Evolutionary conservation across 164 flowering plant genomes (phyloP), one percentile per base, ranked within the genome.

Genomic region (Cinnamomum chago): DNA sequence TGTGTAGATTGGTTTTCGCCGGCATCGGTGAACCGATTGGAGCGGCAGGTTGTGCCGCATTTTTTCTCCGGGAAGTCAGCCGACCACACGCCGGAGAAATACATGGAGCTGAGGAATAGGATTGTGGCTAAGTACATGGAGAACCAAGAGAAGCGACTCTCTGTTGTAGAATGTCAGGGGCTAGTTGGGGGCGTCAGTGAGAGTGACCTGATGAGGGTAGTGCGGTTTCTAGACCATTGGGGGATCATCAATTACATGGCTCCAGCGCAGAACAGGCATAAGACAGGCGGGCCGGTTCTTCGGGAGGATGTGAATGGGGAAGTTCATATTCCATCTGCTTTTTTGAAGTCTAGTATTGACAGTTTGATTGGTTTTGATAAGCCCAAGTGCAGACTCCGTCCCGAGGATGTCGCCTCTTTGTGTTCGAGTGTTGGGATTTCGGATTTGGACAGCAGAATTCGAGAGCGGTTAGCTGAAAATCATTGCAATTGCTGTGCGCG

Each of bases 21-120:
- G 0, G 84, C 76, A 33, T 77, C 88, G 7, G 90, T 96, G 50
- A 87, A 96, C 79, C 83, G 98, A 70, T 77, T 94, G 71, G 98
- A 96, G 84, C 87, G 98, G 74, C 99, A 96, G 82, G 93, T 86
- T 72, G 97, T 96, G 65, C 98, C 99, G 0, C 93, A 91, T 84
- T 94, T 89, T 79, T 94, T 96, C 85, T 86, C 94, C 70, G 97
- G 99, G 62, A 94, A 90, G 80, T 88, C 91, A 12, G 72, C 79
- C 17, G 90, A 91, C 2, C 88, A 84, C 73, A 88, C 94, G 0
- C 97, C 95, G 0, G 98, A 96, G 78, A 91, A 81, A 24, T 96
- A 96, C 84, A 90, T 91, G 93, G 92, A 90, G 62, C 84, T 88
- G 71, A 82, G 99, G 78, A 96, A 96, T 62, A 76, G 79, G 58